A percentile compares a stretch with the other conserved stretches of the same genome.
These are phyloP conservation scores for Aspergillus amoenus DNA, from an alignment of 2,329 filamentous ascomycete genomes.

Conservation along the genomic window DNA sequence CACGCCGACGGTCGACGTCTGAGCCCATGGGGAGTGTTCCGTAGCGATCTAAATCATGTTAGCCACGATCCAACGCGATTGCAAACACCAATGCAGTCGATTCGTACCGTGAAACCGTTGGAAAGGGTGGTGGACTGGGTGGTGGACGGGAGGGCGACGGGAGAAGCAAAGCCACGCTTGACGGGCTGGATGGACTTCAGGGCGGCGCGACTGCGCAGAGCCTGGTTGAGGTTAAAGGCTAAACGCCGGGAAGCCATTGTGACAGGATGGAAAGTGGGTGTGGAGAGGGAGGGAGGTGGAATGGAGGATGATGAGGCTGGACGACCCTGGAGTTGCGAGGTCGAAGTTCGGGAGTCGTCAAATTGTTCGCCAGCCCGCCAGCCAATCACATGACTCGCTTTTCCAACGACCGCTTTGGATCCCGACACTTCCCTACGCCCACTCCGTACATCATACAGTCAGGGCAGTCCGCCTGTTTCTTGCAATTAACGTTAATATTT, in stretches of 20 bases:
- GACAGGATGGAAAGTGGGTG: conserved; percentile 35
- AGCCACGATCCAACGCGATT: conserved; percentile 28
- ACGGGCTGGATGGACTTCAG: conserved; percentile 74
- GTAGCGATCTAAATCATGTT: conserved; percentile 74
- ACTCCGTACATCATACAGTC: neutral
- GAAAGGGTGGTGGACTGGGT: conserved; percentile 94
- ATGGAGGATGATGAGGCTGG: conserved; percentile 37
- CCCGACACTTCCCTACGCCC: conserved; percentile 35
- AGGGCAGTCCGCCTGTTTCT: neutral
- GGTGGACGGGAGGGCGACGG: conserved; percentile 69
- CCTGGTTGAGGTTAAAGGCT: conserved; percentile 89
- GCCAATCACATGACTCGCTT: conserved; percentile 47
- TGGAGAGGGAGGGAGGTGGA: conserved; percentile 50
- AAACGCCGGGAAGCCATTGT: conserved; percentile 95
- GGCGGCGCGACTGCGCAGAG: conserved; percentile 83
- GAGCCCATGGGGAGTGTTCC: conserved; percentile 95
- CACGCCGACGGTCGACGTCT: conserved; percentile 96
- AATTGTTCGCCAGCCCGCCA: conserved; percentile 43
- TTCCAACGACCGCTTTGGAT: conserved; percentile 37
- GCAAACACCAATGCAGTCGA: conserved; percentile 9
- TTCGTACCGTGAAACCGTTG: conserved; percentile 89
- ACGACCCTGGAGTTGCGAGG: conserved; percentile 32
- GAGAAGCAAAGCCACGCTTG: conserved; percentile 86
- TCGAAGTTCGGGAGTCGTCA: conserved; percentile 47
- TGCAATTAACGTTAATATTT: neutral